Base-by-base conservation (phyloP, 371 early-diverging fungal genomes). In the Funneliformis caledonium region DNA sequence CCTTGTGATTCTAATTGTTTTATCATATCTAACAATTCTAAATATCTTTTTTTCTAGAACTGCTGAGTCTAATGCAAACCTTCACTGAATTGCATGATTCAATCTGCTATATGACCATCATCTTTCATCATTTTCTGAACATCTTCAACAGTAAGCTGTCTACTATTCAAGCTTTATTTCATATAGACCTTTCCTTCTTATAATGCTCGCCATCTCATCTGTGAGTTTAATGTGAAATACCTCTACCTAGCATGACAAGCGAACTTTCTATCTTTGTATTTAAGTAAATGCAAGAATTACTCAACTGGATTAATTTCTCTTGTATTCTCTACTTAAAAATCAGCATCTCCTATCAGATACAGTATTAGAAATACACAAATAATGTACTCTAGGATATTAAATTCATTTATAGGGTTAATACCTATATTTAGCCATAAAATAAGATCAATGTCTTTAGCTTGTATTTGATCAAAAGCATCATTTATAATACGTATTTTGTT, bases 331-430 rank as follows among this genome's bases (percentile, higher is more conserved):
- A 45, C 72, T 14, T 1, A 19, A 70, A 70, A 45, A 16, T 70
- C n/a, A 9, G 72, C 72, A 26, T 48, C n/a, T 42, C 72, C 19
- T 4, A 50, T 72, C 5, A 50, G 37, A 31, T n/a, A n/a, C n/a
- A n/a, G n/a, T n/a, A n/a, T n/a, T n/a, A n/a, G n/a, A 72, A 72
- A 26, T 9, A n/a, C 72, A 22, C 10, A 10, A 43, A 50, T 50
- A 42, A 72, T 72, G 48, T 72, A 72, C 4, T 22, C 72, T n/a
- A 22, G 47, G 0, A 22, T 72, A 43, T 37, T 14, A 33, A 72
- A 72, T 52, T 72, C 48, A 48, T 72, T 72, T 10, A 72, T 72
- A 72, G 72, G 10, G n/a, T 4, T 70, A 22, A 7, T 22, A 50
- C 8, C 1, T 50, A 72, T 72, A 14, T 47, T 47, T n/a, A 22